phyloP scores from a whole-genome alignment of 1,284 basidiomycete species.

The Moesziomyces aphidis region DNA sequence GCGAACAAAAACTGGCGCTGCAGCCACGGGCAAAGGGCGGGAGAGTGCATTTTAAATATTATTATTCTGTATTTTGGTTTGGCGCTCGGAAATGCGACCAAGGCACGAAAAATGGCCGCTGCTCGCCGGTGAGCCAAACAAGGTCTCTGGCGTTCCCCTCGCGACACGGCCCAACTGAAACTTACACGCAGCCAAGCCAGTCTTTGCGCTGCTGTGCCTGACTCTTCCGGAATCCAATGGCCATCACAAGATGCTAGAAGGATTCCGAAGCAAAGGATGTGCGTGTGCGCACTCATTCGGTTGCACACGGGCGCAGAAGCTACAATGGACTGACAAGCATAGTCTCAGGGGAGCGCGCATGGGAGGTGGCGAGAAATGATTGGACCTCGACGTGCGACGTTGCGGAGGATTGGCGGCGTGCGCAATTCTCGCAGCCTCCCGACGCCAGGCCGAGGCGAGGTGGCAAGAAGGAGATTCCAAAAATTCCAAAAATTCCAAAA shows the following conservation, averaged over 20 bases:
- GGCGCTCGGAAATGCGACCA: not conserved
- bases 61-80: no score
- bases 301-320: not conserved
- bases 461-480: not conserved
- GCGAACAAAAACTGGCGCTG: not conserved
- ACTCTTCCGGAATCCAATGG: no score
- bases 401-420: not conserved
- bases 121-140: not conserved
- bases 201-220: not conserved
- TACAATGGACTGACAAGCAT: not conserved
- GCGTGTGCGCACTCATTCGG: no score
- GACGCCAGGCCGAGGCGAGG: no score
- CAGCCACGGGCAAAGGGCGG: not conserved
- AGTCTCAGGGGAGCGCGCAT: not conserved
- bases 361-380: not conserved
- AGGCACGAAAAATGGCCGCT: not conserved
- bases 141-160: not conserved
- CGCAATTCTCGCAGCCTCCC: no score
- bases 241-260: not conserved
- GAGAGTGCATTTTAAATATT: not conserved
- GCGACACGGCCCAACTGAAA: not conserved
- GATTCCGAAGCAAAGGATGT: no score
- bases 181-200: not conserved
- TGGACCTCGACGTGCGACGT: not conserved
- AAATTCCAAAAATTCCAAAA: slow-evolving; percentile 12